These are phyloP conservation scores for Pleurotus giganteus DNA, from an alignment of 768 basidiomycete genomes.

Conservation along the genomic window DNA sequence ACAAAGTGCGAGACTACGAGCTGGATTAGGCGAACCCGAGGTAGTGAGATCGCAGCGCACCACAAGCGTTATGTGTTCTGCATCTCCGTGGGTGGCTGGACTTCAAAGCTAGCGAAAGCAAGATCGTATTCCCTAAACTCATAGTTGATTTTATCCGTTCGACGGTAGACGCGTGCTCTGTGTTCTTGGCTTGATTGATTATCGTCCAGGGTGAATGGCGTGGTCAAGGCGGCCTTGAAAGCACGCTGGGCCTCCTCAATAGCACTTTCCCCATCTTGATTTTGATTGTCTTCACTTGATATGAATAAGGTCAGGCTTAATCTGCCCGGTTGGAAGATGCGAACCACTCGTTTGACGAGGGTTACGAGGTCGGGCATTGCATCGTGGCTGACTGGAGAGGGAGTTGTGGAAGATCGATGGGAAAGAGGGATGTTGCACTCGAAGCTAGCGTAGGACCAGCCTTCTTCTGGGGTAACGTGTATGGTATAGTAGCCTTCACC, in stretches of 20 bases:
- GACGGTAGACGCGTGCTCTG: conserved; percentile 48
- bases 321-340: conserved; percentile 88
- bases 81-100: conserved; percentile 9
- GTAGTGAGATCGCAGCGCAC: neutral
- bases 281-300: conserved; percentile 58
- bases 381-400: conserved; percentile 22
- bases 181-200: neutral
- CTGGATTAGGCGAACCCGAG: neutral
- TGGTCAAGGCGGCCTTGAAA: conserved; percentile 64
- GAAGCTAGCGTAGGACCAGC: conserved; percentile 98
- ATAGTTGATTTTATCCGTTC: conserved; percentile 98
- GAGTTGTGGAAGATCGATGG: conserved; percentile 27
- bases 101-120: conserved; percentile 86
- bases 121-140: conserved; percentile 93
- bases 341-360: conserved; percentile 84
- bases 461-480: conserved; percentile 97
- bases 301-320: conserved; percentile 91
- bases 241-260: conserved; percentile 73
- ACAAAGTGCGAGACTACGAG: too few relatives aligned
- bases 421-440: conserved; percentile 91
- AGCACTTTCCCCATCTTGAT: conserved; percentile 42
- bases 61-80: neutral
- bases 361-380: conserved; percentile 73
- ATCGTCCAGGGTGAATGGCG: conserved; percentile 16
- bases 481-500: conserved; percentile 97